These are phyloP conservation scores for Colletotrichum sp. DNA, from an alignment of 2,329 filamentous ascomycete genomes.

Conservation along the genomic window DNA sequence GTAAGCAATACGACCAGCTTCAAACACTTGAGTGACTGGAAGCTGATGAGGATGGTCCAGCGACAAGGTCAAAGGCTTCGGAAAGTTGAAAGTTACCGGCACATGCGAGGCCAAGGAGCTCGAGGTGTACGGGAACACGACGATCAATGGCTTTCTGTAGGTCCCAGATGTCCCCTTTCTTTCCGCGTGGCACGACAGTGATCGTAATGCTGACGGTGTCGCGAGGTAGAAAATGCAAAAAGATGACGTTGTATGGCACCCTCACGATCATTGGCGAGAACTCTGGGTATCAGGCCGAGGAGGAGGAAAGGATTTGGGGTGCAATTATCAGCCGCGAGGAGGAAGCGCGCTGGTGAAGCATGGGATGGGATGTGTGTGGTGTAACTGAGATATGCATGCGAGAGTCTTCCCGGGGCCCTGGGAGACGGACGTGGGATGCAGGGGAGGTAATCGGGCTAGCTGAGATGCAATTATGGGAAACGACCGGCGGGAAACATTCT, in stretches of 20 bases:
- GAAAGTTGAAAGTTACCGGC: constrained; percentile 48
- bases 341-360: constrained; percentile 42
- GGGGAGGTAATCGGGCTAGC: not conserved
- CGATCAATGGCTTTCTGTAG: constrained; percentile 49
- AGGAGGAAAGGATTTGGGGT: constrained; percentile 46
- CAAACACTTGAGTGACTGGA: not conserved
- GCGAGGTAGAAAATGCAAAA: constrained; percentile 40
- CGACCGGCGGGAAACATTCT: not conserved
- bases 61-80: constrained; percentile 50
- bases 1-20: constrained; percentile 26
- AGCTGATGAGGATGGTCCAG: constrained; percentile 24
- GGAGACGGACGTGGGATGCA: not conserved
- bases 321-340: constrained; percentile 45
- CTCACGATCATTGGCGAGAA: constrained; percentile 49
- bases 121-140: constrained; percentile 52
- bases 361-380: not conserved
- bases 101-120: constrained; percentile 45
- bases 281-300: constrained; percentile 47
- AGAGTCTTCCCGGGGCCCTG: not conserved
- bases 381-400: not conserved
- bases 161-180: constrained; percentile 14
- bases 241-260: constrained; percentile 48
- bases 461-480: not conserved
- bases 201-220: not conserved
- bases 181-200: not conserved